Base-by-base conservation (phyloP, 2,329 filamentous ascomycete species). In the Stagonosporopsis chrysanthemi region DNA sequence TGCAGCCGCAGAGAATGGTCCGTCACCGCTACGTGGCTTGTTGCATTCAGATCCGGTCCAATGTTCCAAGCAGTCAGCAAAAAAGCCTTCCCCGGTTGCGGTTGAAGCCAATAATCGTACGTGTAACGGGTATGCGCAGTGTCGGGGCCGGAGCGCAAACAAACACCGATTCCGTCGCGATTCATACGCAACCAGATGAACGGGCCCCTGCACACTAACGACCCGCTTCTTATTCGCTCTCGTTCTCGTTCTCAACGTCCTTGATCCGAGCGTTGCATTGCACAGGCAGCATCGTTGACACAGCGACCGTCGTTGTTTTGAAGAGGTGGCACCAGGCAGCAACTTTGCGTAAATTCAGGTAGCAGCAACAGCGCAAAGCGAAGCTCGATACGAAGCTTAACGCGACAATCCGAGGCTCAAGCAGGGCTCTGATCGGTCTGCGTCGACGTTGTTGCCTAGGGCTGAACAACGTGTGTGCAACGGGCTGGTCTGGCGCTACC, bases 121-220 rank as follows among this genome's bases (percentile, higher is more conserved):
- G 29, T 3, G 11, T 35, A 15, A n/a, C 23, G 14, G 7, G 29
- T 31, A 31, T 31, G 29, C 31, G 22, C n/a, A 17, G 40, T n/a
- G 35, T 48, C 54, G 54, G 54, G 33, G 42, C 1, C 54, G 54
- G 54, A 43, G 11, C 14, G 23, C 42, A 31, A 47, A 43, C 3
- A 52, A 43, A 24, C 29, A 12, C 48, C 54, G 54, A 56, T 15
- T 4, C 41, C 12, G 40, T 24, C 23, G 2, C n/a, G 33, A 41
- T 28, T 2, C 38, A 38, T 7, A 44, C 41, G 15, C 41, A 39
- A 39, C 17, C 36, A 22, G 17, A 43, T 14, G 8, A 8, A 14
- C 28, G 17, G 17, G 42, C 26, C 42, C 26, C 24, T 24, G 6
- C 14, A 29, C 26, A 11, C 23, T 33, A 17, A 8, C 17, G 24